A percentile compares a stretch with the other conserved stretches of the same genome.
Evolutionary conservation across 768 basidiomycete genomes (phyloP).

Genomic region (Suillus lakei): DNA sequence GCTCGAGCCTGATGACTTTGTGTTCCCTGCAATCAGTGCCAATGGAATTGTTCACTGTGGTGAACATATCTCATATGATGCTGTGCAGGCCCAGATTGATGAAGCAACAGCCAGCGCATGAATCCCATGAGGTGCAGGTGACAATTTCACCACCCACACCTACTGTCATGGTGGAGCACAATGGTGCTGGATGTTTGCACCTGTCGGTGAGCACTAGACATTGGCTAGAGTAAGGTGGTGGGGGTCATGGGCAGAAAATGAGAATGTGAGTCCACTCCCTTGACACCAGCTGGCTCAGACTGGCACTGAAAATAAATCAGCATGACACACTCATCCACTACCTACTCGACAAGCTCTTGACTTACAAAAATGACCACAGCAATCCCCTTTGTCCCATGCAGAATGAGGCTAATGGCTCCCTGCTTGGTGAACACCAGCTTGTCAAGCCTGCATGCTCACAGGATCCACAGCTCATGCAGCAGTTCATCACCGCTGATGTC

Average conservation of each 20-base stretch:
- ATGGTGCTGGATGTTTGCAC: slow-evolving; percentile 37
- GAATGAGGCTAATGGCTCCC: not conserved
- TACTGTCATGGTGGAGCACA: slow-evolving; percentile 32
- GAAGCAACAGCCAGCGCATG: slow-evolving; percentile 21
- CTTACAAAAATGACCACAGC: not conserved
- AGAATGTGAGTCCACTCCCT: not conserved
- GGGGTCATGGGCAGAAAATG: slow-evolving; percentile 35
- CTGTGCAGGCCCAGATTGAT: slow-evolving; percentile 31
- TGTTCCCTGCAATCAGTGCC: slow-evolving; percentile 36
- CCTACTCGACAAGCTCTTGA: not conserved
- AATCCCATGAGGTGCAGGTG: slow-evolving; percentile 8
- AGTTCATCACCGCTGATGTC: not conserved
- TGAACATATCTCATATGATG: slow-evolving; percentile 32
- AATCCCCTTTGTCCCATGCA: not conserved
- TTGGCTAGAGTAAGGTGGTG: slow-evolving; percentile 42
- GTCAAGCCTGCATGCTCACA: not conserved
- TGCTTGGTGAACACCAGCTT: not conserved
- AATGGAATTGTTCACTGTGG: slow-evolving; percentile 31
- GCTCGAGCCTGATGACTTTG: slow-evolving; percentile 30
- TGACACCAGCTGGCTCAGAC: not conserved
- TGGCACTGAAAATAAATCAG: not conserved
- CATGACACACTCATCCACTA: not conserved
- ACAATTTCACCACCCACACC: slow-evolving; percentile 31
- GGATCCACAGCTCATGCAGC: not conserved
- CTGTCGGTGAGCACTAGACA: slow-evolving; percentile 39